phyloP scores from a whole-genome alignment of 345 rosid genomes.

The Dovyalis caffra region DNA sequence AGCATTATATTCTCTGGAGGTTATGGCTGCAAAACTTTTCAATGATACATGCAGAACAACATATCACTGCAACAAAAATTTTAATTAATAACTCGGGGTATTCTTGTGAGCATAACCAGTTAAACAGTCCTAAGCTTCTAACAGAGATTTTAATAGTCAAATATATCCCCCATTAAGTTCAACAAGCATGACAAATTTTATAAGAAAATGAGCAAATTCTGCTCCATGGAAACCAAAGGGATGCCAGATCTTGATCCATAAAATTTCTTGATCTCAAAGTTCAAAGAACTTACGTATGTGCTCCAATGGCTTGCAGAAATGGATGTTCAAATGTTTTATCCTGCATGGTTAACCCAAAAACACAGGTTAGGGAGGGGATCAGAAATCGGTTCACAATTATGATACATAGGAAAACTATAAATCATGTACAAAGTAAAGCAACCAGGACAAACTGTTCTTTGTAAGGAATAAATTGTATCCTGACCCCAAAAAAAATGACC shows the following conservation, averaged over 20 bases:
- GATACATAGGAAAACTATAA: neutral
- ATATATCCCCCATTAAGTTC: neutral
- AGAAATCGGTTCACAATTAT: constrained; percentile 2
- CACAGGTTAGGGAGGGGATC: constrained; percentile 12
- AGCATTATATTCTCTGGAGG: neutral
- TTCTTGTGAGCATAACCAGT: neutral
- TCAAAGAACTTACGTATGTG: constrained; percentile 73
- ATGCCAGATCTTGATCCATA: neutral
- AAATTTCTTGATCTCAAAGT: neutral
- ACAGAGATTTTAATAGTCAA: neutral
- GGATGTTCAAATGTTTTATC: constrained; percentile 92
- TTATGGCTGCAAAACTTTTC: neutral
- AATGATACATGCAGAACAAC: neutral
- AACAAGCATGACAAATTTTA: neutral
- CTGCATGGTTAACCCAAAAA: constrained; percentile 40
- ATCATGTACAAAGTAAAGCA: neutral
- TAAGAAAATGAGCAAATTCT: neutral
- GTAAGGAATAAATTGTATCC: neutral
- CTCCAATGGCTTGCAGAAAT: constrained; percentile 88
- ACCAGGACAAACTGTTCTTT: neutral
- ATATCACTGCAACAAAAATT: neutral
- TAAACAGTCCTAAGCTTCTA: neutral
- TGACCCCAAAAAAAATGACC: neutral
- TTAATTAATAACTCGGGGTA: neutral
- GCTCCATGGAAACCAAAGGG: neutral